Evolutionary conservation across 768 basidiomycete species (phyloP).

Genomic region (Mycena kentingensis): DNA sequence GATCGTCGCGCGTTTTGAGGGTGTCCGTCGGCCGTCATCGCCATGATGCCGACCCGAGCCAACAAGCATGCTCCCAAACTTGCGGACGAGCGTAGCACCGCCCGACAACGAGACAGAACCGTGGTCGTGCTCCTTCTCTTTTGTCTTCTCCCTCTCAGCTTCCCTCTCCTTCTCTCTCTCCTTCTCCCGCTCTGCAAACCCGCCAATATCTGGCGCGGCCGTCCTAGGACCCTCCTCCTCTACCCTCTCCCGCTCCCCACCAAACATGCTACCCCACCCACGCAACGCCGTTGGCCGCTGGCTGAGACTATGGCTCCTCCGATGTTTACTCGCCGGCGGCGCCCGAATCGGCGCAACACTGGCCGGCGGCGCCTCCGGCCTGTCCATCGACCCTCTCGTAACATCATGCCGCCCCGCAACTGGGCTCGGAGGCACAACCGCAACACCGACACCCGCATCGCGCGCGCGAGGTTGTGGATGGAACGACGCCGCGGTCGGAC

Average conservation of each 20-base stretch:
- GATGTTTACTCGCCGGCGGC: slow-evolving; percentile 77
- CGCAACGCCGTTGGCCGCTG: slow-evolving; percentile 62
- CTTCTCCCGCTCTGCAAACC: slow-evolving; percentile 51
- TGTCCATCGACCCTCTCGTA: slow-evolving; percentile 13
- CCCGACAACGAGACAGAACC: slow-evolving; percentile 46
- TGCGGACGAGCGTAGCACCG: slow-evolving; percentile 73
- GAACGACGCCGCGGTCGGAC: slow-evolving; percentile 63
- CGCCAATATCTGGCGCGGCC: slow-evolving; percentile 63
- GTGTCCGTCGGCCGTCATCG: slow-evolving; percentile 36
- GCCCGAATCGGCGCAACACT: slow-evolving; percentile 54
- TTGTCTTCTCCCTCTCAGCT: slow-evolving; percentile 20
- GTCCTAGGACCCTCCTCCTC: slow-evolving; percentile 57
- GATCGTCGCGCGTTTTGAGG: slow-evolving; percentile 48
- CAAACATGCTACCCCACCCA: slow-evolving; percentile 66
- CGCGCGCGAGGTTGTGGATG: slow-evolving; percentile 63
- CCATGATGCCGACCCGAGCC: slow-evolving; percentile 47
- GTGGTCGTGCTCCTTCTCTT: slow-evolving; percentile 20
- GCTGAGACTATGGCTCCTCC: slow-evolving; percentile 81
- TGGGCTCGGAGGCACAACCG: slow-evolving; percentile 37
- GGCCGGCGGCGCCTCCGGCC: slow-evolving; percentile 6
- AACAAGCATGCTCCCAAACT: slow-evolving; percentile 71
- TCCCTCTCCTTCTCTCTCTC: slow-evolving; percentile 47
- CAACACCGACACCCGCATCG: slow-evolving; percentile 58
- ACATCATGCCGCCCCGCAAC: slow-evolving; percentile 11
- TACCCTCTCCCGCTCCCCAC: slow-evolving; percentile 38